phyloP scores from a whole-genome alignment of 2,329 filamentous ascomycete genomes.

The Trichoderma cornu-damae region DNA sequence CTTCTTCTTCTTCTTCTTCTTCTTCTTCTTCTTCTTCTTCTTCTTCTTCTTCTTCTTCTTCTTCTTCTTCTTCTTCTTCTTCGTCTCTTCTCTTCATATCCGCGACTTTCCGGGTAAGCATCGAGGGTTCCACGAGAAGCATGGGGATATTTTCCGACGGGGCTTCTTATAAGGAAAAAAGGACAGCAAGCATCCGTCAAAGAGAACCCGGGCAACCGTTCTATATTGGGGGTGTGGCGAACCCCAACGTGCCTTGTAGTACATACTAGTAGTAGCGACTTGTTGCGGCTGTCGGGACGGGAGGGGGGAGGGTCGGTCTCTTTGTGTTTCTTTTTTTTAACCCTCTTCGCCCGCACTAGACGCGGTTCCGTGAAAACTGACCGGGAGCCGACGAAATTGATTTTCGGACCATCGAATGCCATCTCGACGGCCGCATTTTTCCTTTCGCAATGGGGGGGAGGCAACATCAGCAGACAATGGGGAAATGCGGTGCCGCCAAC shows the following conservation, averaged over 20 bases:
- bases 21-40: too few relatives aligned
- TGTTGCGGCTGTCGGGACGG: neutral
- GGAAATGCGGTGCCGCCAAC: neutral
- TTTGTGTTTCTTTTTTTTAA: neutral
- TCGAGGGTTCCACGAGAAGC: slow-evolving; percentile 4
- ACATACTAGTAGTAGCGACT: neutral
- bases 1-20: too few relatives aligned
- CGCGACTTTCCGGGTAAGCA: too few relatives aligned
- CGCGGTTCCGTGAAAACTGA: neutral
- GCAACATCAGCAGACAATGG: slow-evolving; percentile 12
- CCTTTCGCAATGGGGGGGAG: neutral
- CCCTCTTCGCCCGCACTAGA: slow-evolving; percentile 4
- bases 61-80: too few relatives aligned
- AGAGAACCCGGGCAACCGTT: neutral
- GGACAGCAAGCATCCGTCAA: neutral
- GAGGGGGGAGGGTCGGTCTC: too few relatives aligned
- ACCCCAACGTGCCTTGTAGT: neutral
- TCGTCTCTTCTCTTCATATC: neutral
- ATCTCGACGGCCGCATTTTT: slow-evolving; percentile 7
- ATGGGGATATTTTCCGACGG: neutral
- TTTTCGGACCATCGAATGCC: neutral
- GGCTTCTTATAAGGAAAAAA: neutral
- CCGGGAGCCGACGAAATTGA: neutral
- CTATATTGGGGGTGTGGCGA: slow-evolving; percentile 8
- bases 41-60: too few relatives aligned